Conservation (phyloP, 2,329 filamentous ascomycete genomes). For the Cercospora sp. region DNA sequence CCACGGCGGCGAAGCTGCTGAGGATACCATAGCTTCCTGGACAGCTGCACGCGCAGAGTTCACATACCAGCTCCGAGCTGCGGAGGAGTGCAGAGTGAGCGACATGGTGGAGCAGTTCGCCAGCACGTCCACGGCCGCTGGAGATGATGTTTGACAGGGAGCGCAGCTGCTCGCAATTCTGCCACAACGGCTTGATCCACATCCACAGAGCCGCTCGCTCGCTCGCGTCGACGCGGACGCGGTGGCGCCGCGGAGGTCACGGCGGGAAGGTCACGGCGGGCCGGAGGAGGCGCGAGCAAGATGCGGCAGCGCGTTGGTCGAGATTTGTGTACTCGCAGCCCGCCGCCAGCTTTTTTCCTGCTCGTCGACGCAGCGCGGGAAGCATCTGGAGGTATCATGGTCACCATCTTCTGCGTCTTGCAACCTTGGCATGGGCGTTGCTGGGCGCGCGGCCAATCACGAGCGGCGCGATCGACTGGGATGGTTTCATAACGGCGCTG, state of each 20-base stretch:
- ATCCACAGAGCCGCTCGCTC: constrained; percentile 1
- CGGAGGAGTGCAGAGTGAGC: background rate
- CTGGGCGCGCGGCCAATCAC: constrained; percentile 7
- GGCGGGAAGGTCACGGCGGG: background rate
- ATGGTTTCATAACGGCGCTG: constrained; percentile 8
- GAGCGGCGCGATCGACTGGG: background rate
- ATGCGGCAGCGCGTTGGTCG: background rate
- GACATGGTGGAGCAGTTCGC: background rate
- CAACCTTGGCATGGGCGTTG: background rate
- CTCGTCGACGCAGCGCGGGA: background rate
- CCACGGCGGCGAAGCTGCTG: background rate
- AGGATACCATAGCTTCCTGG: background rate
- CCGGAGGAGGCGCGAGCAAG: background rate
- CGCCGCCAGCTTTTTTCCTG: background rate
- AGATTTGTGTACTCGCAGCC: background rate
- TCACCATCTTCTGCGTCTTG: background rate
- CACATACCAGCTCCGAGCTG: background rate
- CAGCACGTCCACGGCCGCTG: constrained; percentile 10
- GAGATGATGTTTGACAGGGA: constrained; percentile 25
- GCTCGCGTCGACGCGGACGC: background rate
- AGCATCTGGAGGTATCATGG: background rate
- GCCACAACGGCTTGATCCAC: constrained; percentile 17
- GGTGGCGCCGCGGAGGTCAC: background rate
- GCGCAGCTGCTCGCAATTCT: constrained; percentile 24
- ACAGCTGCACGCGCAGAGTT: background rate